These are phyloP conservation scores for Fusarium nematophilum DNA, from an alignment of 2,329 filamentous ascomycete species.

Conservation along the genomic window DNA sequence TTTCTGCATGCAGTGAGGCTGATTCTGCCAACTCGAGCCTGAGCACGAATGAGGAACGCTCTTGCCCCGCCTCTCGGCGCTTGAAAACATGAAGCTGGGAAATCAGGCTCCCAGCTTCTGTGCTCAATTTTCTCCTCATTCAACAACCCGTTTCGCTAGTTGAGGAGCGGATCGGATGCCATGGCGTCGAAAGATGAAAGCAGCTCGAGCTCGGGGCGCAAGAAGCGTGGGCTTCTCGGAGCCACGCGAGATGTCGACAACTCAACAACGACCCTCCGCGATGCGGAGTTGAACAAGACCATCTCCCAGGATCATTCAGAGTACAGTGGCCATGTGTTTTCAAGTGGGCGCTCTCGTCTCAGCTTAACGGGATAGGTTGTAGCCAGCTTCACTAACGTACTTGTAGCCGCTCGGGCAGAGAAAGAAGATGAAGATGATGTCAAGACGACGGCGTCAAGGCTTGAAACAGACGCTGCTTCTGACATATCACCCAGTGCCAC, in stretches of 20 bases:
- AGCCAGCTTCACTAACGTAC: too few species aligned
- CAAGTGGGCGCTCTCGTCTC: not conserved
- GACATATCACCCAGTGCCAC: too few species aligned
- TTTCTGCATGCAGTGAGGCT: not conserved
- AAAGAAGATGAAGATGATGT: not conserved
- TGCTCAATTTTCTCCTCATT: too few species aligned
- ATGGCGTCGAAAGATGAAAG: not conserved
- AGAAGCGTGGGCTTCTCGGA: not conserved
- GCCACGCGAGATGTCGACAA: not conserved
- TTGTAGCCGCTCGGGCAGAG: not conserved
- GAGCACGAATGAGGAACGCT: not conserved
- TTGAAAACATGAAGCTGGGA: too few species aligned
- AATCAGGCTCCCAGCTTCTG: too few species aligned
- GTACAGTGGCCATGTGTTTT: not conserved
- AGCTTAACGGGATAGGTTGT: too few species aligned
- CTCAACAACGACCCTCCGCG: not conserved
- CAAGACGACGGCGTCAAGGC: too few species aligned
- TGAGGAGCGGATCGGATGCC: too few species aligned
- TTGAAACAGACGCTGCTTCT: too few species aligned
- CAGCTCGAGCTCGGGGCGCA: not conserved
- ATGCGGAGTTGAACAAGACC: slow-evolving; percentile 9
- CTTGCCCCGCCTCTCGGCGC: not conserved
- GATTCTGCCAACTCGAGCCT: not conserved
- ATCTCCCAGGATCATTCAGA: slow-evolving; percentile 14
- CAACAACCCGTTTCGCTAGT: too few species aligned